Conservation (phyloP, 148 eudicot genomes). For the Rhododendron kiyosumense region DNA sequence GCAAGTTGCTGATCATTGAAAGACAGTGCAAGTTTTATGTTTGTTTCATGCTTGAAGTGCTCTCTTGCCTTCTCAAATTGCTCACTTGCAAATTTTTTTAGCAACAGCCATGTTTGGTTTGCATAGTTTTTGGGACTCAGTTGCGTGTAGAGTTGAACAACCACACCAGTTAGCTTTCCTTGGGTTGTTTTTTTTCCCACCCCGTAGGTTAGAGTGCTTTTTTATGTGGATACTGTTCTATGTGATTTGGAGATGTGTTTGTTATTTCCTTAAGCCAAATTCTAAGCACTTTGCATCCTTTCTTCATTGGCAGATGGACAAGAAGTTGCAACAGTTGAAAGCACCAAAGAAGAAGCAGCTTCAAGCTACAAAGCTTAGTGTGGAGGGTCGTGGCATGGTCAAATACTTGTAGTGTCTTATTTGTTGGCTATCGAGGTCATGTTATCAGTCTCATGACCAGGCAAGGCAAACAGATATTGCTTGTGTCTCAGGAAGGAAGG, state of each 20-base stretch:
- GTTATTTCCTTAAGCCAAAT: background rate
- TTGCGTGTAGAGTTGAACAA: background rate
- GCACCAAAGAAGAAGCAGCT: slow-evolving; percentile 83
- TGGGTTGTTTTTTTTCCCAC: background rate
- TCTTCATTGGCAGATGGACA: slow-evolving; percentile 59
- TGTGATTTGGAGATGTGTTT: background rate
- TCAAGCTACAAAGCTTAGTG: slow-evolving; percentile 91
- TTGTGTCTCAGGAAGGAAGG: background rate
- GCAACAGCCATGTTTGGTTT: background rate
- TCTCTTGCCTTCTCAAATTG: background rate
- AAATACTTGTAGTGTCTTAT: slow-evolving; percentile 53
- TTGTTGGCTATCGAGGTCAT: background rate
- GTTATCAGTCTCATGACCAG: too few relatives aligned
- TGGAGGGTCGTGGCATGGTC: slow-evolving; percentile 97
- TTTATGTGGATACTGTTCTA: background rate
- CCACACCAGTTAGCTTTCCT: background rate
- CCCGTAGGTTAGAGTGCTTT: background rate
- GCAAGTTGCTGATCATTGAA: background rate
- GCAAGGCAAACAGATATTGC: background rate
- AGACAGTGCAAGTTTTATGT: background rate
- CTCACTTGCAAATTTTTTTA: background rate
- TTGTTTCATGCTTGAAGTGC: background rate
- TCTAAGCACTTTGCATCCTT: background rate
- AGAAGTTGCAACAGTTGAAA: slow-evolving; percentile 85
- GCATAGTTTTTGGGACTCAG: background rate